Evolutionary conservation across 140 eudicot species (phyloP).

Genomic region (Erigeron philadelphicus): DNA sequence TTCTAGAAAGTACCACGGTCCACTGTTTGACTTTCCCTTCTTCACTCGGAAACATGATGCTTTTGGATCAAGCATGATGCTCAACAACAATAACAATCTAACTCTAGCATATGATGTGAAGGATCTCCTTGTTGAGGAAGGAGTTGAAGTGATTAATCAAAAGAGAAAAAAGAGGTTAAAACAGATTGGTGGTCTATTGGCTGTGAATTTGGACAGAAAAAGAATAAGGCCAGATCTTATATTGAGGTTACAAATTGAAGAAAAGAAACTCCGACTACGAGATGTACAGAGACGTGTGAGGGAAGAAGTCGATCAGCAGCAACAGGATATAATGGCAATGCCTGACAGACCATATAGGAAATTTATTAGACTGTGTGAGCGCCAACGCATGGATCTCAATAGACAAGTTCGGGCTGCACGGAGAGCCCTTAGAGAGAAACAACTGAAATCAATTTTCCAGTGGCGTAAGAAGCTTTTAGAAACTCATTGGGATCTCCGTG

Average conservation of each 20-base stretch:
- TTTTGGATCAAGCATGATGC: constrained; percentile 69
- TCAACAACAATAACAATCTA: constrained; percentile 64
- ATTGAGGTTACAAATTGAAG: constrained; percentile 77
- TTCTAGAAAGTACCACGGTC: constrained; percentile 81
- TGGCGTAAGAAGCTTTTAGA: constrained; percentile 99
- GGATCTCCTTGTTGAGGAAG: constrained; percentile 68
- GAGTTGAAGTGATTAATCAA: constrained; percentile 44
- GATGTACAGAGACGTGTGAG: constrained; percentile 74
- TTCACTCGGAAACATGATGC: constrained; percentile 88
- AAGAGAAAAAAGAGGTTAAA: constrained; percentile 57
- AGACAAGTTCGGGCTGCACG: constrained; percentile 69
- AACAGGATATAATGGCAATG: constrained; percentile 93
- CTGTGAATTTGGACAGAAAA: constrained; percentile 77
- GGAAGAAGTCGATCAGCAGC: constrained; percentile 76
- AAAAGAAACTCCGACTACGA: constrained; percentile 56
- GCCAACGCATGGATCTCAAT: constrained; percentile 75
- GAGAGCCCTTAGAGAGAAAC: constrained; percentile 78
- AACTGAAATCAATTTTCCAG: constrained; percentile 62
- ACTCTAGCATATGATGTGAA: constrained; percentile 73
- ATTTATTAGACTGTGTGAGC: constrained; percentile 79
- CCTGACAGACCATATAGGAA: constrained; percentile 84
- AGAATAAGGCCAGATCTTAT: constrained; percentile 88
- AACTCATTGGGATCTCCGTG: constrained; percentile 89
- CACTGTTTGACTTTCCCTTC: constrained; percentile 89
- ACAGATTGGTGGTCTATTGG: constrained; percentile 65